These are phyloP conservation scores for Saturnispora quitensis DNA, from an alignment of 805 yeast genomes.

Conservation along the genomic window DNA sequence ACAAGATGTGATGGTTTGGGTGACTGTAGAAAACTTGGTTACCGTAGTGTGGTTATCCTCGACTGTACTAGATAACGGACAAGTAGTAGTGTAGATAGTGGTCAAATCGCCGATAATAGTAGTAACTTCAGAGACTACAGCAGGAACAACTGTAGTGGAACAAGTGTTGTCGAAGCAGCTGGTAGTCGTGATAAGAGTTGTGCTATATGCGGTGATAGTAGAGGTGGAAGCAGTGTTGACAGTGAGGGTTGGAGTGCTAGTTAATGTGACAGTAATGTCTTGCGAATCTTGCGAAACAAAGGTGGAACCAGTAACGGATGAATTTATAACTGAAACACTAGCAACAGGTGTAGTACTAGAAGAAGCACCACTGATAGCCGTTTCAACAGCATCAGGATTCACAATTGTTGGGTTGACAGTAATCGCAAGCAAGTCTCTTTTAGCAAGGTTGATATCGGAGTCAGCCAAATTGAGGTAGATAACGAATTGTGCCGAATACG, in stretches of 20 bases:
- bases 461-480: conserved; percentile 10
- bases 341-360: not conserved
- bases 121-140: conserved; percentile 19
- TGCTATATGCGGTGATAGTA: not conserved
- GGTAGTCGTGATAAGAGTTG: conserved; percentile 14
- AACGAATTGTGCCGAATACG: conserved; percentile 4
- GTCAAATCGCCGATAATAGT: conserved; percentile 17
- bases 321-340: conserved; percentile 8
- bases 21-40: conserved; percentile 5
- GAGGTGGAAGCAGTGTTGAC: not conserved
- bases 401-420: conserved; percentile 11
- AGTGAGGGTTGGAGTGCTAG: not conserved
- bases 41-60: not conserved
- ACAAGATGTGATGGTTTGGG: conserved; percentile 16
- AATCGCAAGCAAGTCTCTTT: conserved; percentile 11
- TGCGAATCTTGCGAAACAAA: not conserved
- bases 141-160: conserved; percentile 1
- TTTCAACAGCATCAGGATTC: conserved; percentile 1
- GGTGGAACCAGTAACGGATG: conserved; percentile 1
- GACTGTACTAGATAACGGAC: conserved; percentile 11
- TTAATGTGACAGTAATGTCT: not conserved
- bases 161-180: conserved; percentile 19
- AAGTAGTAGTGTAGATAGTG: conserved; percentile 17
- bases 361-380: not conserved
- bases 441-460: conserved; percentile 4